Conservation (phyloP, 2,329 filamentous ascomycete genomes). For the Diaporthe ilicicola region DNA sequence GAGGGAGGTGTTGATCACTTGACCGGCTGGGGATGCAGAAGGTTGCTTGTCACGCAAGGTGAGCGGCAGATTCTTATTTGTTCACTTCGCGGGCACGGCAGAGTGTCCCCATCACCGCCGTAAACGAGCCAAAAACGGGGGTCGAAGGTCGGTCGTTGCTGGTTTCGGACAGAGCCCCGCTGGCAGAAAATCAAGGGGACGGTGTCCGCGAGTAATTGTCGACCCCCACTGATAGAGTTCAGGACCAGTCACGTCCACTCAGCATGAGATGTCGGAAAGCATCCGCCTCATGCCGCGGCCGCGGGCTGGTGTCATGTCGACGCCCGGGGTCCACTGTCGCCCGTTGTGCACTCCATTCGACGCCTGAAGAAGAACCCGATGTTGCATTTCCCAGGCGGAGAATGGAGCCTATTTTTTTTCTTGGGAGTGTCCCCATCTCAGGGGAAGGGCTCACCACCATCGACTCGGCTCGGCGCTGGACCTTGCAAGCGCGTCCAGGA, state of each 20-base stretch:
- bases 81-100: not conserved
- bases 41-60: not conserved
- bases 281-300: constrained; percentile 30
- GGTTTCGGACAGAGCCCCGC: constrained; percentile 24
- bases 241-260: constrained; percentile 26
- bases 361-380: not conserved
- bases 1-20: constrained; percentile 10
- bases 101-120: constrained; percentile 6
- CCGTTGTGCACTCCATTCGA: constrained; percentile 3
- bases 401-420: constrained; percentile 3
- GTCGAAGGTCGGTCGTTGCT: constrained; percentile 23
- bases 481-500: not conserved
- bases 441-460: not conserved
- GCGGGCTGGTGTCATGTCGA: constrained; percentile 1
- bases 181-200: constrained; percentile 3
- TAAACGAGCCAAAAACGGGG: constrained; percentile 23
- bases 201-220: constrained; percentile 26
- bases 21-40: constrained; percentile 17
- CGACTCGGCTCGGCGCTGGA: not conserved
- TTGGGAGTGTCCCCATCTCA: not conserved
- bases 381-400: not conserved
- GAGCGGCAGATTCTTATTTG: constrained; percentile 24
- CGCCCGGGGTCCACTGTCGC: constrained; percentile 16
- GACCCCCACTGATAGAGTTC: constrained; percentile 20
- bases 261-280: constrained; percentile 29